phyloP scores from a whole-genome alignment of 2,329 filamentous ascomycete genomes.

The Phaeophleospora eucalypticola region DNA sequence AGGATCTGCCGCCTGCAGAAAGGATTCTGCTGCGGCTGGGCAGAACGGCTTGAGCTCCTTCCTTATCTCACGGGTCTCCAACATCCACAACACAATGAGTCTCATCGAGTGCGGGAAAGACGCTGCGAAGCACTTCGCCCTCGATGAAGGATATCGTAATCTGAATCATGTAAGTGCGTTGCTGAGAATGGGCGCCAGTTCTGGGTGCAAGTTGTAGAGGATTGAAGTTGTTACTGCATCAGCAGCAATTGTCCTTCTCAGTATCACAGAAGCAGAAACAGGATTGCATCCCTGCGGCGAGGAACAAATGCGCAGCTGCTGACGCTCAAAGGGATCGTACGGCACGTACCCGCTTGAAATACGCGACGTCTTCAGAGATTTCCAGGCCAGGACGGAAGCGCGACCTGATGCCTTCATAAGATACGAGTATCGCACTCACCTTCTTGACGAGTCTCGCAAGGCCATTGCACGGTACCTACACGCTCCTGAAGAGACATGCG shows the following conservation, averaged over 20 bases:
- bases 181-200: too few relatives aligned
- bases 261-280: too few relatives aligned
- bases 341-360: slow-evolving; percentile 69
- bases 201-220: slow-evolving; percentile 17
- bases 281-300: too few relatives aligned
- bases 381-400: slow-evolving; percentile 63
- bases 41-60: neutral
- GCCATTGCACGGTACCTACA: slow-evolving; percentile 64
- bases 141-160: slow-evolving; percentile 62
- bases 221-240: neutral
- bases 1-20: neutral
- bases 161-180: too few relatives aligned
- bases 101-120: slow-evolving; percentile 30
- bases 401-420: slow-evolving; percentile 73
- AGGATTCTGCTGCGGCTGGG: neutral
- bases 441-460: slow-evolving; percentile 61
- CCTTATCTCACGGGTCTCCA: slow-evolving; percentile 1
- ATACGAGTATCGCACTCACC: slow-evolving; percentile 55
- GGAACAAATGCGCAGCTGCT: neutral
- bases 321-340: slow-evolving; percentile 60
- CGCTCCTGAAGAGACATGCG: slow-evolving; percentile 61
- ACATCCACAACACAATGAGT: slow-evolving; percentile 1
- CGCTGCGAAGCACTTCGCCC: slow-evolving; percentile 62
- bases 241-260: too few relatives aligned
- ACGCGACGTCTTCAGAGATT: slow-evolving; percentile 56